Evolutionary conservation across 345 rosid genomes (phyloP), one percentile per base, ranked within the genome.

Genomic region (Eucalyptus cloeziana): DNA sequence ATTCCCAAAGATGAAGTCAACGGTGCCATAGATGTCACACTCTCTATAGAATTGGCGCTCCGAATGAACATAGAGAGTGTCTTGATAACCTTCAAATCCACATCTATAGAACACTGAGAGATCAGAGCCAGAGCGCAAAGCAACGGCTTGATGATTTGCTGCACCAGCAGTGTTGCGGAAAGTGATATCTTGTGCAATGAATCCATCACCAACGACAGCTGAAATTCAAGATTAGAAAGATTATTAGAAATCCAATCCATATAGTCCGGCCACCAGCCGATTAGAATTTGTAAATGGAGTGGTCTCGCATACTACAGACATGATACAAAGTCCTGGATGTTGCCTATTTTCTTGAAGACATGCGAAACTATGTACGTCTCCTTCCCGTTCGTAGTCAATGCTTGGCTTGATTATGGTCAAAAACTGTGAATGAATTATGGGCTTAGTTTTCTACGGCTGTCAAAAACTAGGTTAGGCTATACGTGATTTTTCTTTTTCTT

Each of bases 41-140:
- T 95, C 95, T 58, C 91, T 93, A 86, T 96, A 96, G 90, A 94
- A 96, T 79, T 96, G 96, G 8, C 96, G 90, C 85, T 95, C 94
- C 2, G 96, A 95, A 91, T 95, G 97, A 37, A 91, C 96, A 87
- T 96, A 96, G 60, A 95, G 94, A 2, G 96, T 95, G 91, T 95
- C 98, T 88, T 96, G 96, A 89, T 95, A 94, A 5, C 92, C 97
- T 81, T 94, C 95, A 14, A 96, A 92, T 79, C 96, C 92, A 47
- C 96, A 96, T 10, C 89, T 90, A 87, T 94, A 94, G 87, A 96
- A 94, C 45, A 94, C 96, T 0, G 97, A 95, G 90, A 93, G 94
- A 86, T 96, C 97, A 5, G 96, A 92, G 16, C 94, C 96, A 52
- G 96, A 95, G 25, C 98, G 93, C 88, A 96, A 92, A 67, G 97